A percentile compares a stretch with the other conserved stretches of the same genome.
phyloP scores from a whole-genome alignment of 108 stramenopile genomes.

The Fistulifera solaris region DNA sequence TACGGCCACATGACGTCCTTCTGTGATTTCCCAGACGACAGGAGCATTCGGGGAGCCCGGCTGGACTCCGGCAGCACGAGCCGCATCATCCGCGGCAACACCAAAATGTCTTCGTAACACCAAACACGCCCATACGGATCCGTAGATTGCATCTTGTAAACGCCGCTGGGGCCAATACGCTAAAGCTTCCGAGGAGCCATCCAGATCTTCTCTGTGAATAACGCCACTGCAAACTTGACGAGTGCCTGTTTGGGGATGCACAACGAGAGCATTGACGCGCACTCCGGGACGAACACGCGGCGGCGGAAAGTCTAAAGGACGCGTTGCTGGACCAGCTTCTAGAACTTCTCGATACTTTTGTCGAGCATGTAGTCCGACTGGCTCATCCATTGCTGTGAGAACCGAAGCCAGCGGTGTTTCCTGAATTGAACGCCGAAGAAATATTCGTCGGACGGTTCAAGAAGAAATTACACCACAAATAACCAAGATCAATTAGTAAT shows the following conservation, averaged over 20 bases:
- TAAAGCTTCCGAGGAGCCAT: constrained; percentile 11
- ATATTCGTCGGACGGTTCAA: too few relatives aligned
- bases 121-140: constrained; percentile 65
- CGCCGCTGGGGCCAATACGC: constrained; percentile 74
- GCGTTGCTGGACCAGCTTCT: constrained; percentile 32
- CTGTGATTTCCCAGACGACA: constrained; percentile 80
- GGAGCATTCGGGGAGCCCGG: constrained; percentile 66
- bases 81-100: constrained; percentile 70
- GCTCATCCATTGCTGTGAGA: constrained; percentile 16
- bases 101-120: constrained; percentile 64
- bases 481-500: too few relatives aligned
- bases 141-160: constrained; percentile 84
- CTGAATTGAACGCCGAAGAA: too few relatives aligned
- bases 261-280: constrained; percentile 66
- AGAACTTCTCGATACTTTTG: constrained; percentile 36
- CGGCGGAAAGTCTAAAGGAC: constrained; percentile 77
- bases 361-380: constrained; percentile 6
- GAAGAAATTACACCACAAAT: too few relatives aligned
- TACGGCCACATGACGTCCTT: constrained; percentile 59
- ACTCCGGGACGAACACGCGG: constrained; percentile 59
- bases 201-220: constrained; percentile 62
- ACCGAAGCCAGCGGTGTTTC: background rate
- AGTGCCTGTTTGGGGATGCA: constrained; percentile 51
- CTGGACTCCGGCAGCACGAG: constrained; percentile 65
- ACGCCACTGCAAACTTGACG: constrained; percentile 50